These are phyloP conservation scores for Sanghuangporus baumii DNA, from an alignment of 1,284 basidiomycete species.

Conservation along the genomic window DNA sequence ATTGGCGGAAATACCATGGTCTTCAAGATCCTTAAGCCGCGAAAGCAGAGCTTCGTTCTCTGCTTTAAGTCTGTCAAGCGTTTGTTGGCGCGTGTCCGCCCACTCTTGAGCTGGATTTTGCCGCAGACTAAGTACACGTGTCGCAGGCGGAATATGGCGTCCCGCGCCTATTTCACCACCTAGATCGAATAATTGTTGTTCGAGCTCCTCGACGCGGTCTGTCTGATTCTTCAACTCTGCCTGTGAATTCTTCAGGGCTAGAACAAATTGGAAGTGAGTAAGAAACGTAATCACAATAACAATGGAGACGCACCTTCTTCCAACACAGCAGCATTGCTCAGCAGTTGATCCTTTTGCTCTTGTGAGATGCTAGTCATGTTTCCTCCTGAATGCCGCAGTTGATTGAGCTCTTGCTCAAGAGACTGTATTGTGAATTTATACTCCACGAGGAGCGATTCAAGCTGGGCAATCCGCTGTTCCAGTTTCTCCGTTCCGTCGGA, in stretches of 20 bases:
- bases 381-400: constrained; percentile 21
- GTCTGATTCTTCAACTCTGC: neutral
- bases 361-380: neutral
- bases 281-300: neutral
- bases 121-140: constrained; percentile 61
- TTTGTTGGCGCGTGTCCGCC: constrained; percentile 61
- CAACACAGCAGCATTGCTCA: constrained; percentile 25
- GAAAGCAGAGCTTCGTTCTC: constrained; percentile 73
- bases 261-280: neutral
- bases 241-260: constrained; percentile 36
- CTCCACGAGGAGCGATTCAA: constrained; percentile 51
- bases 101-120: constrained; percentile 76
- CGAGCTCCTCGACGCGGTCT: constrained; percentile 46
- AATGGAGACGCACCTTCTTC: constrained; percentile 37
- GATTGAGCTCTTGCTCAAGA: constrained; percentile 40
- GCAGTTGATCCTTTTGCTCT: constrained; percentile 11
- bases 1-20: constrained; percentile 24
- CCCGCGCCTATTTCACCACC: constrained; percentile 72
- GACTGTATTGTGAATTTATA: constrained; percentile 44
- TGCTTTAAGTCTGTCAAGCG: constrained; percentile 60
- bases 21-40: constrained; percentile 52
- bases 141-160: constrained; percentile 66
- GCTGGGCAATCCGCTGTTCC: constrained; percentile 42
- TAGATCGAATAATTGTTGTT: constrained; percentile 70
- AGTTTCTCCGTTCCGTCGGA: constrained; percentile 2